A percentile compares a stretch with the other conserved stretches of the same genome.
phyloP scores from a whole-genome alignment of 2,329 filamentous ascomycete species.

The Colletotrichum gloeosporioides region DNA sequence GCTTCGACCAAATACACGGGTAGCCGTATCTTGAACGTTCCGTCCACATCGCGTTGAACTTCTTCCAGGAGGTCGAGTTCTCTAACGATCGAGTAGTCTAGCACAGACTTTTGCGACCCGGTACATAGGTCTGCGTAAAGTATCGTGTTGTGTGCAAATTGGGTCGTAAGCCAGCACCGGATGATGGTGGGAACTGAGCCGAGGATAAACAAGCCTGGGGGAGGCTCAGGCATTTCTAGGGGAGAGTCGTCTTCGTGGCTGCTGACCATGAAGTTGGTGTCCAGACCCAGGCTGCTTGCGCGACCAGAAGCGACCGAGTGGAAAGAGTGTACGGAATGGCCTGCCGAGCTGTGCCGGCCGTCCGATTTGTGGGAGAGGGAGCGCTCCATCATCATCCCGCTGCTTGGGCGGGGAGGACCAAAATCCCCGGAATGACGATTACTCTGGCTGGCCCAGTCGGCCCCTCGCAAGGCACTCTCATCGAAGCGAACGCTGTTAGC shows the following conservation, averaged over 20 bases:
- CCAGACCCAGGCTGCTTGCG: slow-evolving; percentile 86
- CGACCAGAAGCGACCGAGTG: slow-evolving; percentile 79
- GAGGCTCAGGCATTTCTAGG: slow-evolving; percentile 74
- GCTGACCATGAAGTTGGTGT: slow-evolving; percentile 69
- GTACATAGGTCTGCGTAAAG: slow-evolving; percentile 93
- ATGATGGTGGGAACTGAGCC: slow-evolving; percentile 93
- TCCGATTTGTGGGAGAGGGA: slow-evolving; percentile 95
- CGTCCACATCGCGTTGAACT: slow-evolving; percentile 70
- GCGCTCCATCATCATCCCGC: slow-evolving; percentile 88
- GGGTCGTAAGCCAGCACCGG: slow-evolving; percentile 90
- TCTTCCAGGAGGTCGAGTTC: slow-evolving; percentile 75
- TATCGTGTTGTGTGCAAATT: slow-evolving; percentile 87
- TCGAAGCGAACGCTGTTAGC: slow-evolving; percentile 98
- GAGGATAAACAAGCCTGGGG: slow-evolving; percentile 83
- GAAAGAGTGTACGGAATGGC: slow-evolving; percentile 65
- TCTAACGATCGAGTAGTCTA: slow-evolving; percentile 77
- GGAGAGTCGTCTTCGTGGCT: slow-evolving; percentile 71
- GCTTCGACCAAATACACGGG: slow-evolving; percentile 92
- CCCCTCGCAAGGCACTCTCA: slow-evolving; percentile 90
- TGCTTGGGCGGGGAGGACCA: slow-evolving; percentile 76
- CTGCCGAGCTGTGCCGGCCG: slow-evolving; percentile 91
- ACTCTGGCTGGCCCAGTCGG: slow-evolving; percentile 78
- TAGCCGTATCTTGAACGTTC: slow-evolving; percentile 72
- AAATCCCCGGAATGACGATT: slow-evolving; percentile 86
- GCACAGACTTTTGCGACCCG: slow-evolving; percentile 85